Evolutionary conservation across 768 basidiomycete genomes (phyloP).

Genomic region (Russula earlei): DNA sequence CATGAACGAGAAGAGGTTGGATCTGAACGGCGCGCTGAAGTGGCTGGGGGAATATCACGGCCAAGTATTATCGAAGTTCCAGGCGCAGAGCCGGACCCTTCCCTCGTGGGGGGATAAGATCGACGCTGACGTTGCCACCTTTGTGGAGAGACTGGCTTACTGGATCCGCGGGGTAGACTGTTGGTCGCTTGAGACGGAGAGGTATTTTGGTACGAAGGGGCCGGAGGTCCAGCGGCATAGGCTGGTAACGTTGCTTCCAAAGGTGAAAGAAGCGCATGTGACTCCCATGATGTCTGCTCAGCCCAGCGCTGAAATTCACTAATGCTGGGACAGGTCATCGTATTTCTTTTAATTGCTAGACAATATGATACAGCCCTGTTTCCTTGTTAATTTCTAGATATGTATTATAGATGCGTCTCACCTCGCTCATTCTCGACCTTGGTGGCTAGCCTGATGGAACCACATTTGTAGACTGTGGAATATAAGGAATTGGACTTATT

Average conservation of each 20-base stretch:
- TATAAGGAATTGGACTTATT: no score
- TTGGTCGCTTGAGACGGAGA: slow-evolving; percentile 61
- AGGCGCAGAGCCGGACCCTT: slow-evolving; percentile 29
- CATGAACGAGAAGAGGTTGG: slow-evolving; percentile 21
- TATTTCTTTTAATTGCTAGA: no score
- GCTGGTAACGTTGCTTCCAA: not conserved
- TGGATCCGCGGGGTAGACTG: slow-evolving; percentile 67
- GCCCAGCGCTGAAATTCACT: no score
- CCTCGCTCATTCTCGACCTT: no score
- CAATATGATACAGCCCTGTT: no score
- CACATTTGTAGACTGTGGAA: no score
- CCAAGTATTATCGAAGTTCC: slow-evolving; percentile 23
- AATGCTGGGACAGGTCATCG: no score
- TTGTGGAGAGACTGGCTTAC: slow-evolving; percentile 51
- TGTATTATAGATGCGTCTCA: no score
- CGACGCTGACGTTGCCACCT: slow-evolving; percentile 46
- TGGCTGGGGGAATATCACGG: not conserved
- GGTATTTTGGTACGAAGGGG: slow-evolving; percentile 59
- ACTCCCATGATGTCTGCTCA: slow-evolving; percentile 8
- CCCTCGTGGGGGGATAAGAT: slow-evolving; percentile 57
- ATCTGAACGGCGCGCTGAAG: slow-evolving; percentile 25
- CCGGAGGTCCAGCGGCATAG: slow-evolving; percentile 41
- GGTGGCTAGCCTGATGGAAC: no score
- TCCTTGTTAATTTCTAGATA: no score
- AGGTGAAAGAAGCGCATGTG: not conserved